phyloP scores from a whole-genome alignment of 441 rosid genomes.

The Euphorbia schlechtendalii region DNA sequence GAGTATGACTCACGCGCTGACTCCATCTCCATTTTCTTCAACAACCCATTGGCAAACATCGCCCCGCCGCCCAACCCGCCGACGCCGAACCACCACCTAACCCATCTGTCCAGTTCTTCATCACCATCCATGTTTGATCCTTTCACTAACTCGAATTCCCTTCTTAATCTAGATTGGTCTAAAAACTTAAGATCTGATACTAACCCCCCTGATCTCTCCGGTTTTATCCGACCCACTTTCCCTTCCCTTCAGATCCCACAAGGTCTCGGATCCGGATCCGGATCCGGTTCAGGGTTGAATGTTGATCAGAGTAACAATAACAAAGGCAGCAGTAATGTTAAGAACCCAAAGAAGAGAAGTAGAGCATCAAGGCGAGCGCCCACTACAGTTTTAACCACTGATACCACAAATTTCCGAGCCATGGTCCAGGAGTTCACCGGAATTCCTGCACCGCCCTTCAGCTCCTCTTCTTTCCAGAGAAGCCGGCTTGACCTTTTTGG shows the following conservation, averaged over 20 bases:
- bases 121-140: too few relatives aligned
- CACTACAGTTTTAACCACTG: slow-evolving; percentile 75
- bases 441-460: slow-evolving; percentile 68
- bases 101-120: too few relatives aligned
- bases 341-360: slow-evolving; percentile 71
- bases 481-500: slow-evolving; percentile 61
- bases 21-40: slow-evolving; percentile 36
- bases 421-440: slow-evolving; percentile 96
- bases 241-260: slow-evolving; percentile 23
- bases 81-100: slow-evolving; percentile 14
- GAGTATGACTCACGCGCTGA: slow-evolving; percentile 53
- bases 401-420: slow-evolving; percentile 75
- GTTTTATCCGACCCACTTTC: slow-evolving; percentile 20
- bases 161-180: slow-evolving; percentile 28
- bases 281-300: slow-evolving; percentile 10
- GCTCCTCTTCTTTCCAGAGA: slow-evolving; percentile 43
- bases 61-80: slow-evolving; percentile 25
- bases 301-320: slow-evolving; percentile 18
- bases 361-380: slow-evolving; percentile 86
- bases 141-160: slow-evolving; percentile 29
- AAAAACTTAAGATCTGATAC: slow-evolving; percentile 36
- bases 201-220: slow-evolving; percentile 31
- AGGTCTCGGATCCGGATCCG: slow-evolving; percentile 7
- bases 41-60: slow-evolving; percentile 31
- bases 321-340: slow-evolving; percentile 15